These are phyloP conservation scores for Rhizophora mangle DNA, from an alignment of 345 rosid genomes.

Conservation along the genomic window DNA sequence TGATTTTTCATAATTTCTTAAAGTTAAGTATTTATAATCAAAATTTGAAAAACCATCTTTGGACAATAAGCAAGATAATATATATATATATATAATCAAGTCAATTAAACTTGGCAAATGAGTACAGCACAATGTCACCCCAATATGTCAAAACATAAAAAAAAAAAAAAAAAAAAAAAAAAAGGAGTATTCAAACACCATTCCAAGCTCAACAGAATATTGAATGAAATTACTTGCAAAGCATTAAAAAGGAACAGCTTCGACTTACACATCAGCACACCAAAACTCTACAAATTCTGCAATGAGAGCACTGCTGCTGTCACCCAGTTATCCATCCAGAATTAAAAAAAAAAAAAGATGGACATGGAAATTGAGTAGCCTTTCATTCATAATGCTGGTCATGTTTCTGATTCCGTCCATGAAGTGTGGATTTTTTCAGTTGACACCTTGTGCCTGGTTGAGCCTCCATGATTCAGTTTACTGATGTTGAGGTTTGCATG, in stretches of 20 bases:
- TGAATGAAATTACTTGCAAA: slow-evolving; percentile 7
- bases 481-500: neutral
- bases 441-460: neutral
- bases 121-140: neutral
- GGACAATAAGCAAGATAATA: too few relatives aligned
- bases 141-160: neutral
- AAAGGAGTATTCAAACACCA: neutral
- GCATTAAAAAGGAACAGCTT: neutral
- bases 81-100: too few relatives aligned
- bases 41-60: too few relatives aligned
- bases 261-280: neutral
- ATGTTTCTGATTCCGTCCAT: neutral
- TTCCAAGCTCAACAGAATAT: slow-evolving; percentile 3
- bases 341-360: neutral
- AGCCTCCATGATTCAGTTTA: slow-evolving; percentile 6
- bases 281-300: slow-evolving; percentile 10
- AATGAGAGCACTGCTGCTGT: neutral
- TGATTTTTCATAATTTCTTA: too few relatives aligned
- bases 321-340: neutral
- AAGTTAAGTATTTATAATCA: too few relatives aligned
- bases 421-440: neutral
- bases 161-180: too few relatives aligned
- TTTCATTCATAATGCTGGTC: neutral
- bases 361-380: slow-evolving; percentile 1
- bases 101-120: too few relatives aligned